These are phyloP conservation scores for Dillenia turbinata DNA, from an alignment of 164 flowering plant species.

Conservation along the genomic window DNA sequence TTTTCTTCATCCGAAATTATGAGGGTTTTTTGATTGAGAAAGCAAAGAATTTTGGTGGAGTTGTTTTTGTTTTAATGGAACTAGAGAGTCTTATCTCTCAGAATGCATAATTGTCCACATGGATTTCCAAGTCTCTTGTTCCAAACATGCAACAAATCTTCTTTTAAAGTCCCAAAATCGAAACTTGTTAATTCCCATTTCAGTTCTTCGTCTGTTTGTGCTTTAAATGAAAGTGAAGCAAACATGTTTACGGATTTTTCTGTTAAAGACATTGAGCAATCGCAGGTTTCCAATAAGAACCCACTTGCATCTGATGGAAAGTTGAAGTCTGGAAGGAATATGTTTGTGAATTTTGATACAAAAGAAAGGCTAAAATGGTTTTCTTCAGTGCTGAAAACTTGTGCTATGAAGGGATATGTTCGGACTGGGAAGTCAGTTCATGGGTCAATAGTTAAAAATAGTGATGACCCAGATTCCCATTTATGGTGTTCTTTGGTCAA, in stretches of 20 bases:
- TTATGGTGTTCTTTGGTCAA: constrained; percentile 43
- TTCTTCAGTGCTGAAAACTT: constrained; percentile 25
- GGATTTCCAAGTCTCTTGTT: neutral
- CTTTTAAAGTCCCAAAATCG: too few species aligned
- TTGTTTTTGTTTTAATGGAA: neutral
- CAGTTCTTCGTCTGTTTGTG: too few species aligned
- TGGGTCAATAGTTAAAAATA: constrained; percentile 29
- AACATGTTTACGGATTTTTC: too few species aligned
- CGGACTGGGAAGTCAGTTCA: constrained; percentile 35
- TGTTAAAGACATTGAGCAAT: too few species aligned
- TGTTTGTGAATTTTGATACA: neutral
- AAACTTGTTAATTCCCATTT: too few species aligned
- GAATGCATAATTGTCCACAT: neutral
- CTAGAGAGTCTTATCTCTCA: neutral
- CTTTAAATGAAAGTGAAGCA: too few species aligned
- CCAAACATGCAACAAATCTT: too few species aligned
- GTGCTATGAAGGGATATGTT: constrained; percentile 16
- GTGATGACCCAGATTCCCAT: constrained; percentile 37
- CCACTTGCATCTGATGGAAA: too few species aligned
- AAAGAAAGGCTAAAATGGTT: constrained; percentile 17
- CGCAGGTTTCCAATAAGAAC: too few species aligned
- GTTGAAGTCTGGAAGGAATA: neutral
- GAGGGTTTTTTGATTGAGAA: neutral
- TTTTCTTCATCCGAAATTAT: too few species aligned
- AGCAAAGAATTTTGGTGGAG: neutral